phyloP scores from a whole-genome alignment of 148 eudicot genomes.

The Salicornia ramosissima region DNA sequence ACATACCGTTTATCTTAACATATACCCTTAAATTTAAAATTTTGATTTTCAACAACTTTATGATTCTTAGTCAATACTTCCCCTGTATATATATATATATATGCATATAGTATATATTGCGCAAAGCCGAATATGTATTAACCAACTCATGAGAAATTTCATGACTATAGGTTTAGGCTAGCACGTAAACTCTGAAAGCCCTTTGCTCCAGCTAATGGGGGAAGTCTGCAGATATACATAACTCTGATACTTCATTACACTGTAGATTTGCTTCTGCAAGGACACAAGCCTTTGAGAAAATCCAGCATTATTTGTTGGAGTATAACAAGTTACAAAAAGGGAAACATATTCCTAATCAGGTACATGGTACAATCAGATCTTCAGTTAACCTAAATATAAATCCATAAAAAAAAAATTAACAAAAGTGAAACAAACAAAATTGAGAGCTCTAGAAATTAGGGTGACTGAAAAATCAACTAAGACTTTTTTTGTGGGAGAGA shows the following conservation, averaged over 20 bases:
- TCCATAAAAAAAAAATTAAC: not conserved
- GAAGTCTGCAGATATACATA: not conserved
- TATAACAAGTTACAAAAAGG: not conserved
- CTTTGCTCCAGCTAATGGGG: not conserved
- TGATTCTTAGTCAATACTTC: too few species aligned
- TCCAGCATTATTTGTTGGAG: not conserved
- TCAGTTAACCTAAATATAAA: too few species aligned
- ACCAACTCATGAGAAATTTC: too few species aligned
- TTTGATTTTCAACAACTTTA: too few species aligned
- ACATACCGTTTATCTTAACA: too few species aligned
- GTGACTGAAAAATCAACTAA: not conserved
- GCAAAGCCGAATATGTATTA: too few species aligned
- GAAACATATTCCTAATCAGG: not conserved
- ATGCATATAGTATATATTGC: too few species aligned
- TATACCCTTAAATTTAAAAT: too few species aligned
- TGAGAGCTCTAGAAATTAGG: not conserved
- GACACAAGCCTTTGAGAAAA: not conserved
- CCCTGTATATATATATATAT: too few species aligned
- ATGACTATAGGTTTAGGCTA: too few species aligned
- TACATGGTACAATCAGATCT: not conserved
- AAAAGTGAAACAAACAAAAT: not conserved
- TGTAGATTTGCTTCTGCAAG: not conserved
- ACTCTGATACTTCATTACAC: not conserved
- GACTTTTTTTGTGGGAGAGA: slow-evolving; percentile 17
- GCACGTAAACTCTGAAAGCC: not conserved